Base-by-base conservation (phyloP, 805 yeast genomes). In the Metschnikowia bowlesiae region DNA sequence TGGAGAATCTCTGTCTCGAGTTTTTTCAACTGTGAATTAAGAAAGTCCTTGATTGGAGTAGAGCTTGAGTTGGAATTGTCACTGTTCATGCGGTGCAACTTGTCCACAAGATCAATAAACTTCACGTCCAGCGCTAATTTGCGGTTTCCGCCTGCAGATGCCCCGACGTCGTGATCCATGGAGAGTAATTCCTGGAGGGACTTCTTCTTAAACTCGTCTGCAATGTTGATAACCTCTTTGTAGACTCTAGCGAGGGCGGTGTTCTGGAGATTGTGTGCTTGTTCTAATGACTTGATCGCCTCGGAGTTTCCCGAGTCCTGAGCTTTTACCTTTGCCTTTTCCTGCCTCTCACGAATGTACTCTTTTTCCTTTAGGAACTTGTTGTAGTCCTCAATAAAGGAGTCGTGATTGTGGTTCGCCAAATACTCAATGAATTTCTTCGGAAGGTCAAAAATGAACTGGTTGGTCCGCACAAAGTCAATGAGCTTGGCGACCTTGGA, bases 61-160 rank as follows among this genome's bases (percentile, higher is more conserved):
- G 54, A 33, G 6, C 38, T 36, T n/a, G 48, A 38, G 26, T 49
- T 53, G 4, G 57, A 53, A 26, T 62, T 55, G 22, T 57, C 57
- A 39, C 35, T 30, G 46, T 66, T 62, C 48, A 73, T 54, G 50
- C 71, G 70, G 53, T 69, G 68, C 31, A 73, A 62, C 47, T 69
- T 69, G 45, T 72, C 75, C 11, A 73, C 75, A 44, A 73, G 62
- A 1, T 68, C 62, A 13, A 71, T 63, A 54, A 73, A 72, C 47
- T 66, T 69, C 26, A 67, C 60, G 50, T 64, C 68, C 58, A 52
- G 57, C 16, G 53, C 50, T 55, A 52, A 44, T 36, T 49, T 51
- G 6, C 49, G 51, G 18, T 31, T 51, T n/a, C 47, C 37, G 9
- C 37, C 40, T 3, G 35, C 39, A 18, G 46, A 44, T 4, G 42